Conservation (phyloP, 2,329 filamentous ascomycete species). For the Lasiodiplodia sp. region DNA sequence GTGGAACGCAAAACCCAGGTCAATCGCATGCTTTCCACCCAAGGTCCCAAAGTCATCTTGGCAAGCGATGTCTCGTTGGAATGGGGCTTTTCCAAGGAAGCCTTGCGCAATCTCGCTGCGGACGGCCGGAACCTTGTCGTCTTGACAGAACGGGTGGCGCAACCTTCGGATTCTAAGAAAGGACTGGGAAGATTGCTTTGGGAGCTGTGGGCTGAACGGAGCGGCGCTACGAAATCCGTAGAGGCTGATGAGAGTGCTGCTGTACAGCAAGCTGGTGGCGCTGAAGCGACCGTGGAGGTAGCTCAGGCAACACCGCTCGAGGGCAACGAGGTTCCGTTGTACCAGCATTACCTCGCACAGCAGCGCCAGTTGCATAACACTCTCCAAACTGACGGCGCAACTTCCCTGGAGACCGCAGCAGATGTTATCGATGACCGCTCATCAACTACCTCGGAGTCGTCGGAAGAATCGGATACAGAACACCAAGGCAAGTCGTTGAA, state of each 20-base stretch:
- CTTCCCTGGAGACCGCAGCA: conserved; percentile 71
- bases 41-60: conserved; percentile 76
- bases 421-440: conserved; percentile 84
- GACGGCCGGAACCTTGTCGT: conserved; percentile 85
- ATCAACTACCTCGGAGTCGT: conserved; percentile 84
- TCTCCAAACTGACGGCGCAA: conserved; percentile 72
- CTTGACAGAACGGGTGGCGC: conserved; percentile 75
- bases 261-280: conserved; percentile 70
- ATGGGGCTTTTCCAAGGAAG: conserved; percentile 91
- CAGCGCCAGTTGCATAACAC: conserved; percentile 87
- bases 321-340: conserved; percentile 77
- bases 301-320: conserved; percentile 69
- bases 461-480: conserved; percentile 87
- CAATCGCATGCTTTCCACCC: conserved; percentile 67
- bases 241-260: conserved; percentile 64
- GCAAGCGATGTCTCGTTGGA: conserved; percentile 90
- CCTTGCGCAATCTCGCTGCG: conserved; percentile 75
- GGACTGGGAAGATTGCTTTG: conserved; percentile 76
- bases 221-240: conserved; percentile 36
- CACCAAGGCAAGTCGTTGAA: conserved; percentile 93
- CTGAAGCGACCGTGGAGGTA: conserved; percentile 40
- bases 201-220: conserved; percentile 57
- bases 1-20: conserved; percentile 84
- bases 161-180: conserved; percentile 44
- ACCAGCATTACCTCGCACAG: conserved; percentile 91